Evolutionary conservation across 257 asterid species (phyloP), one percentile per base, ranked within the genome.

Genomic region (Lithospermum erythrorhizon): DNA sequence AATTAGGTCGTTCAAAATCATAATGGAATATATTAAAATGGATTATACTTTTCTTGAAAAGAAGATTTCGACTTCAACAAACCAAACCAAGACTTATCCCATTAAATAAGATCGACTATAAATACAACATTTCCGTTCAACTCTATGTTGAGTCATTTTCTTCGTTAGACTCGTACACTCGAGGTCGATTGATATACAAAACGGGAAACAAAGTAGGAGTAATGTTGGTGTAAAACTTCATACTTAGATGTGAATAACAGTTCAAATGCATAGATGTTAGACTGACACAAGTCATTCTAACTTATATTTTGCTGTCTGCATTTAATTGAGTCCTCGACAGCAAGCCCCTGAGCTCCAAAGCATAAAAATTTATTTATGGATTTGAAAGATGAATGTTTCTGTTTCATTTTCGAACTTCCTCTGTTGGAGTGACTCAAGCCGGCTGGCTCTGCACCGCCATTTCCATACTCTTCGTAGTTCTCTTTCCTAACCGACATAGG

Each of bases 331-430:
- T 65, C 70, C 21, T 83, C 85, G 22, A 71, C 82, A 32, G 80
- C 79, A 37, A 82, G 68, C 2, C 83, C 84, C n/a, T 83, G 86
- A 24, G 90, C 83, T 23, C 95, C 95, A 22, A 85, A 85, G 64
- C 96, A 90, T 5, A 87, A 70, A 71, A 81, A 87, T 55, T 64
- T 76, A 70, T 90, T 90, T 93, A 90, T 74, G 71, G 69, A 20
- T 79, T 78, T 82, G 48, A 90, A 79, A 10, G 96, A 87, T 1
- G 56, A 73, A 37, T 70, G 73, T 27, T 69, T 78, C n/a, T 68
- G 77, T 70, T 67, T 82, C 79, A 66, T 72, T 56, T 74, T 77
- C 32, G 58, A 21, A 47, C 61, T 78, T n/a, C 61, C 77, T 24
- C 32, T 29, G 30, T 57, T 66, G 20, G 81, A 79, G 30, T 68